Conservation (phyloP, 176 grass and related monocot genomes). For the Pharus latifolius region DNA sequence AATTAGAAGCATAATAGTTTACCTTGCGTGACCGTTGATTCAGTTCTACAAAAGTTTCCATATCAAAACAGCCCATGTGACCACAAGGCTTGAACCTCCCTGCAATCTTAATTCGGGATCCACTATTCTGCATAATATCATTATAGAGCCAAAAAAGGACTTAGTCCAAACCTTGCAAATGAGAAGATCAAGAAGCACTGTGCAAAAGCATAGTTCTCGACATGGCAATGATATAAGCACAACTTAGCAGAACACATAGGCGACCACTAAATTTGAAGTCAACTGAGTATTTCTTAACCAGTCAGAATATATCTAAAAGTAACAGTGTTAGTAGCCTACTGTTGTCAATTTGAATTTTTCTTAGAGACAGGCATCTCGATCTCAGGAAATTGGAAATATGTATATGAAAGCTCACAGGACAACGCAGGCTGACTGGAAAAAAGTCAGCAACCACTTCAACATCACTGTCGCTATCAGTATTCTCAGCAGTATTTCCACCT, state of each 20-base stretch:
- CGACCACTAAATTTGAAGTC: too few relatives aligned
- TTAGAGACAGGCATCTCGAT: too few relatives aligned
- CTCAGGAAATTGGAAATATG: too few relatives aligned
- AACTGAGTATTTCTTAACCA: too few relatives aligned
- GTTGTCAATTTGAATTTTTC: too few relatives aligned
- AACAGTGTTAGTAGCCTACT: too few relatives aligned
- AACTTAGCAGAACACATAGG: too few relatives aligned
- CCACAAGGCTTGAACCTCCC: slow-evolving; percentile 85
- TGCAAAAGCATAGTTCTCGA: not conserved
- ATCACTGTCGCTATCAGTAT: slow-evolving; percentile 39
- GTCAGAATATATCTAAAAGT: too few relatives aligned
- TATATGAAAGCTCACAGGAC: slow-evolving; percentile 39
- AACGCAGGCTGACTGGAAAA: slow-evolving; percentile 52
- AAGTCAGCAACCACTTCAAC: slow-evolving; percentile 52
- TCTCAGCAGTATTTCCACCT: slow-evolving; percentile 39
- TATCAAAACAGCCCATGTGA: slow-evolving; percentile 98
- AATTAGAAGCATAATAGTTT: slow-evolving; percentile 8
- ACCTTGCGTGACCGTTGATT: slow-evolving; percentile 96
- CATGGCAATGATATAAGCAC: too few relatives aligned
- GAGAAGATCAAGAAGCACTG: not conserved
- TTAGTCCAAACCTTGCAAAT: not conserved
- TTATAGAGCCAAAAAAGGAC: not conserved
- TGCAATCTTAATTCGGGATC: slow-evolving; percentile 76
- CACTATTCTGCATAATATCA: slow-evolving; percentile 67
- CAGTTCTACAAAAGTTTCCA: slow-evolving; percentile 89